These are phyloP conservation scores for Blastobotrys ciferrii DNA, from an alignment of 1,139 yeast species.

Conservation along the genomic window DNA sequence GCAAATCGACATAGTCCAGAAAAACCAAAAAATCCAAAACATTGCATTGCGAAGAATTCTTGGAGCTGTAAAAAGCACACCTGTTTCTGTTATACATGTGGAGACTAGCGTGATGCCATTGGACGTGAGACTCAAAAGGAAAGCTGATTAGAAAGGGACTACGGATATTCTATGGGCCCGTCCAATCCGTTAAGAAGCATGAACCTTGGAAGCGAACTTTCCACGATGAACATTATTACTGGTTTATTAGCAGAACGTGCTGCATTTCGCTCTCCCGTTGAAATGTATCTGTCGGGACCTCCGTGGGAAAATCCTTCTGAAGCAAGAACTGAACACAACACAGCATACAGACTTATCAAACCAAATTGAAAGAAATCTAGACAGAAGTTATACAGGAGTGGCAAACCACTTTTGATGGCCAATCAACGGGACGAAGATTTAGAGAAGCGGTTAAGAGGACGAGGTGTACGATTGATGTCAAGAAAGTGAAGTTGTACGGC, in stretches of 20 bases:
- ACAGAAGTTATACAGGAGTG: no score
- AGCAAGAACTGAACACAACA: no score
- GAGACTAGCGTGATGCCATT: neutral
- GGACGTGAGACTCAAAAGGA: neutral
- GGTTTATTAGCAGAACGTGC: no score
- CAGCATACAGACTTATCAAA: neutral
- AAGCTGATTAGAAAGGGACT: neutral
- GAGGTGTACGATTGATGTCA: no score
- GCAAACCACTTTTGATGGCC: no score
- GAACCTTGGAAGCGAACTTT: neutral
- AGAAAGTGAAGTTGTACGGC: no score
- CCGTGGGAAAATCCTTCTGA: neutral
- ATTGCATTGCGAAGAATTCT: neutral
- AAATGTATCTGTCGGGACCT: slow-evolving; percentile 1
- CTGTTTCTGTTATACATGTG: neutral
- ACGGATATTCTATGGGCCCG: no score
- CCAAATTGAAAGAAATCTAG: no score
- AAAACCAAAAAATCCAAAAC: slow-evolving; percentile 3
- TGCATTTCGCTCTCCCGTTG: slow-evolving; percentile 1
- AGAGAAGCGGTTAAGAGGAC: no score
- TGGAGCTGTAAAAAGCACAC: neutral
- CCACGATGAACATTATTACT: slow-evolving; percentile 2
- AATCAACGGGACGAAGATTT: no score
- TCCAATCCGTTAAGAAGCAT: neutral
- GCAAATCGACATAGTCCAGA: neutral